These are phyloP conservation scores for Chlamydomonas asymmetrica DNA, from an alignment of 139 green algal species.

Conservation along the genomic window DNA sequence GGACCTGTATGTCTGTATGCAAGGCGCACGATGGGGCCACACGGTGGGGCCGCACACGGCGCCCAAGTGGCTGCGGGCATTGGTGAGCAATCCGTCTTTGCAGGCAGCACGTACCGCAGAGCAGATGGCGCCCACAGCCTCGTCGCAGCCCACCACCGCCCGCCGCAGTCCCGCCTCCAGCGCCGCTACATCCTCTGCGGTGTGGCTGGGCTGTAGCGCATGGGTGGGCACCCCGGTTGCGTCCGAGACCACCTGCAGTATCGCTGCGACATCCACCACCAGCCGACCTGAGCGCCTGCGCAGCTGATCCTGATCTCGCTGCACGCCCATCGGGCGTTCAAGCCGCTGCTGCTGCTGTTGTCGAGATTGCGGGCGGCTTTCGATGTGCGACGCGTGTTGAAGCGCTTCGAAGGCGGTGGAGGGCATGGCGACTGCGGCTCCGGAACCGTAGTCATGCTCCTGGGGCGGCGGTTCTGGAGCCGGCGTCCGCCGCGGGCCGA, in stretches of 20 bases:
- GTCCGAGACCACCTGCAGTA: conserved; percentile 61
- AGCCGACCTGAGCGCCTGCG: not conserved
- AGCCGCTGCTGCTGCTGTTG: too few relatives aligned
- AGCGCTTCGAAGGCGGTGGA: not conserved
- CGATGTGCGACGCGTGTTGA: not conserved
- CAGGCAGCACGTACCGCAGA: conserved; percentile 60
- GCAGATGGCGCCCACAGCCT: conserved; percentile 52
- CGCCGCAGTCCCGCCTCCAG: conserved; percentile 56
- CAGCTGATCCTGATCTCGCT: not conserved
- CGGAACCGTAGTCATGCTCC: too few relatives aligned
- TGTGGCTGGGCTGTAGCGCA: conserved; percentile 8
- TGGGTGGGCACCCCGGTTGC: conserved; percentile 51
- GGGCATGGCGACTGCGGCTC: too few relatives aligned
- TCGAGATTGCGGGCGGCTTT: too few relatives aligned
- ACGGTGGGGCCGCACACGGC: too few relatives aligned
- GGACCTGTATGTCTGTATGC: too few relatives aligned
- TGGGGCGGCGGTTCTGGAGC: too few relatives aligned
- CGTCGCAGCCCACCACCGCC: conserved; percentile 63
- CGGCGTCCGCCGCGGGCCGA: too few relatives aligned
- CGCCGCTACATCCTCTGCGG: conserved; percentile 23
- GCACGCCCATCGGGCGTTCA: not conserved
- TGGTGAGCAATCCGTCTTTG: too few relatives aligned
- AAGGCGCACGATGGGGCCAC: too few relatives aligned
- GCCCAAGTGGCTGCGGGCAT: too few relatives aligned
- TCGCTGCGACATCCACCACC: conserved; percentile 20